Evolutionary conservation across 352 stramenopile species (phyloP), one percentile per base, ranked within the genome.

Genomic region (Phytophthora crassamura): DNA sequence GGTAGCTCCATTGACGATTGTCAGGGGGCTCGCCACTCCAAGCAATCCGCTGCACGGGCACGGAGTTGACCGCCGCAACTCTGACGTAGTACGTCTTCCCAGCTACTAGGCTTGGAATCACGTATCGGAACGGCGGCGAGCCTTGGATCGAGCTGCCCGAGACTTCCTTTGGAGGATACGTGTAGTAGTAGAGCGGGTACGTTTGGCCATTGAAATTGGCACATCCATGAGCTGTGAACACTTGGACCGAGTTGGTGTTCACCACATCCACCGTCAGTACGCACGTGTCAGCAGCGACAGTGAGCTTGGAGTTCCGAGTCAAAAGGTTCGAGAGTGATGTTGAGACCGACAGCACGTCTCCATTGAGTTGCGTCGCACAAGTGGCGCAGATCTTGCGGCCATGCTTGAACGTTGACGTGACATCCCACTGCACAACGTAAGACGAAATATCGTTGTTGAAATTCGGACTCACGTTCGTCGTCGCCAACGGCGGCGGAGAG

Each of bases 1-100:
- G 64, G 11, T 82, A 87, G 28, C 89, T 97, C 95, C 95, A 99
- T 59, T 97, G 89, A 16, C 93, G 94, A 61, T 98, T 98, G 60
- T 98, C 77, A 9, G 82, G 84, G 11, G 90, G 82, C 30, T 86
- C 85, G 10, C 87, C 86, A 43, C 75, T 75, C 10, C 95, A 72
- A 22, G 94, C 77, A 47, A 98, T 86, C 50, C 81, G 65, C 72
- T 98, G 93, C 12, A 89, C 72, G 1, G 80, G 79, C 22, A 99
- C 90, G 8, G 82, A 89, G 74, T 98, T 98, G 9, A 89, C 67
- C 14, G 95, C 95, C 4, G 93, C 89, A 25, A 99, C 85, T 5
- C 95, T 84, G 2, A 98, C 85, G 74, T 94, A 98, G 72, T 98
- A 99, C 18, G 78, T 83, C 50, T 77, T 90, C 16, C 58, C 68